A percentile compares a stretch with the other conserved stretches of the same genome.
Conservation (phyloP, 495 filamentous ascomycete genomes). For the Annulohypoxylon bovei region DNA sequence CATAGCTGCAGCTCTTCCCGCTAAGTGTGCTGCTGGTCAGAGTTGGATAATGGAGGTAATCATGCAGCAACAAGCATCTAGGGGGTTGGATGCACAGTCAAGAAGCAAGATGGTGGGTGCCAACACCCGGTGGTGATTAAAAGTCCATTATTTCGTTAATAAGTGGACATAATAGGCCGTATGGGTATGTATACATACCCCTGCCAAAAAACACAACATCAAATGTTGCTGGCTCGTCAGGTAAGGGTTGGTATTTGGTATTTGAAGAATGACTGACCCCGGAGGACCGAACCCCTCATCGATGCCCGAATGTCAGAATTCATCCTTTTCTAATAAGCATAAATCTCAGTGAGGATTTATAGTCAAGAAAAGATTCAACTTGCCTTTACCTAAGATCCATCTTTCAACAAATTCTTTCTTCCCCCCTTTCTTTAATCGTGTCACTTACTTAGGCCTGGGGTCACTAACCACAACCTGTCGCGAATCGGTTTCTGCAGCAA, state of each 20-base stretch:
- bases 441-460: constrained; percentile 13
- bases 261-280: constrained; percentile 29
- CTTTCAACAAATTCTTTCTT: constrained; percentile 4
- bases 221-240: constrained; percentile 23
- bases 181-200: constrained; percentile 13
- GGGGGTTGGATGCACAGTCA: constrained; percentile 36
- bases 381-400: constrained; percentile 14
- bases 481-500: constrained; percentile 25
- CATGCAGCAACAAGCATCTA: constrained; percentile 25
- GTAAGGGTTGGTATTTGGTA: constrained; percentile 16
- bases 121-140: constrained; percentile 18
- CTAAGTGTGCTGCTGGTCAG: constrained; percentile 12
- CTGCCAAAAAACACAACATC: constrained; percentile 26
- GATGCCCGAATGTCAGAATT: constrained; percentile 6
- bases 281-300: constrained; percentile 37
- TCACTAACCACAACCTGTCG: constrained; percentile 15
- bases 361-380: constrained; percentile 22
- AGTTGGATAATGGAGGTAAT: constrained; percentile 4
- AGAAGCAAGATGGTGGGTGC: constrained; percentile 21
- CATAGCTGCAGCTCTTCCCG: constrained; percentile 24
- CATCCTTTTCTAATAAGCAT: constrained; percentile 16
- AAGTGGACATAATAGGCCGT: constrained; percentile 27
- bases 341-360: constrained; percentile 6
- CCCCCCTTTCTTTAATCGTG: constrained; percentile 12
- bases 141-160: constrained; percentile 14